phyloP scores from a whole-genome alignment of 2,329 filamentous ascomycete species.

The Pseudogymnoascus destructans region DNA sequence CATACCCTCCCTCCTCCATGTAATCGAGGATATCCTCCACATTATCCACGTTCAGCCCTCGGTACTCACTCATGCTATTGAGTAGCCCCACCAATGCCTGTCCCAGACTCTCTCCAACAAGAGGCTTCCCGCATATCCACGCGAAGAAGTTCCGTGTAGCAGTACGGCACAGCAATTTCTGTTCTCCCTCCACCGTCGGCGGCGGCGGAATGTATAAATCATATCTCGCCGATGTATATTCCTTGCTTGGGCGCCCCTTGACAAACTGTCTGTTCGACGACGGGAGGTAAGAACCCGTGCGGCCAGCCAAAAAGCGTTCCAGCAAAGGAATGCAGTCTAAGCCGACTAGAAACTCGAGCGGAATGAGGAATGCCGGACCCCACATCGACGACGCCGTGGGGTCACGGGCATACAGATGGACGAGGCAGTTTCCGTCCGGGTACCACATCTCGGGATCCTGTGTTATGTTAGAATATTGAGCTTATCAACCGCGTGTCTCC shows the following conservation, averaged over 20 bases:
- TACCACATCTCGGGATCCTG: constrained; percentile 64
- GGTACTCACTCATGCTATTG: constrained; percentile 49
- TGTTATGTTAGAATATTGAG: constrained; percentile 9
- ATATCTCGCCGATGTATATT: constrained; percentile 16
- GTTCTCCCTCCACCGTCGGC: constrained; percentile 35
- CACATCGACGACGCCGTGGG: constrained; percentile 37
- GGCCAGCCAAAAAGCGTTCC: constrained; percentile 32
- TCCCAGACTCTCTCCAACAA: constrained; percentile 57
- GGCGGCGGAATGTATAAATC: constrained; percentile 63
- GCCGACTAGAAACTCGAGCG: constrained; percentile 42
- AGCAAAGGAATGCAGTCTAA: constrained; percentile 49
- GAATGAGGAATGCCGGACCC: constrained; percentile 55
- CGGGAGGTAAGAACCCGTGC: not conserved
- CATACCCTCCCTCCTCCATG: constrained; percentile 55
- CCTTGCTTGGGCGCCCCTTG: not conserved
- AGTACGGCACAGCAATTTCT: constrained; percentile 49
- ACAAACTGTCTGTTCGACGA: not conserved
- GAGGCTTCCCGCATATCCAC: constrained; percentile 49
- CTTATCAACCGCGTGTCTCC: not conserved
- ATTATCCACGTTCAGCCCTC: constrained; percentile 41
- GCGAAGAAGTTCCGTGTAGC: constrained; percentile 66
- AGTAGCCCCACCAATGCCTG: constrained; percentile 50
- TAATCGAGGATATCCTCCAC: constrained; percentile 50
- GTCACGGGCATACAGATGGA: constrained; percentile 55
- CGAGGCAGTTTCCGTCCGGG: constrained; percentile 51